Conservation (phyloP, 2,329 filamentous ascomycete genomes). For the Colletotrichum aenigma region DNA sequence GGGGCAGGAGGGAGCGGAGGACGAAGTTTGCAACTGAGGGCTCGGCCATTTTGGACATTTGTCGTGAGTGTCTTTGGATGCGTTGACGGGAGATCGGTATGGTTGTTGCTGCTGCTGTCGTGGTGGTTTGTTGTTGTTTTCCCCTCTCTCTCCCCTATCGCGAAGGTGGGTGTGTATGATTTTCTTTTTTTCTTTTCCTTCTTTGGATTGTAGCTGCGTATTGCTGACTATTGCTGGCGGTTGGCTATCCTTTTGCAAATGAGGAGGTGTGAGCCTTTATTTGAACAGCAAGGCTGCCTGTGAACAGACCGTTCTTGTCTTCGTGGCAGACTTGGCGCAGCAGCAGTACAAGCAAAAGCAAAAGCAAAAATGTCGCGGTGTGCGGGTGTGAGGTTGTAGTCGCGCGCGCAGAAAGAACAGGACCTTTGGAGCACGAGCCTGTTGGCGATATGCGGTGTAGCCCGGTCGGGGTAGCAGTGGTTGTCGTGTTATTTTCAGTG, state of each 20-base stretch:
- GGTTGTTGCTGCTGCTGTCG: neutral
- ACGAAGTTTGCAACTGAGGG: slow-evolving; percentile 33
- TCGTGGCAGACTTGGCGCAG: neutral
- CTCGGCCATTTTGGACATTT: slow-evolving; percentile 30
- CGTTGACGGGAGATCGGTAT: neutral
- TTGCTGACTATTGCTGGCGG: neutral
- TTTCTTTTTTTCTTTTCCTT: neutral
- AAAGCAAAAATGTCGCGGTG: neutral
- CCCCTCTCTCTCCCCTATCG: neutral
- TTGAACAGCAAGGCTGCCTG: neutral
- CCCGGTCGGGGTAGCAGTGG: neutral
- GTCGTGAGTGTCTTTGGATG: neutral
- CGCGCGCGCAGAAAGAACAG: neutral
- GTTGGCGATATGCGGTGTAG: neutral
- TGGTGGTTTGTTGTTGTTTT: neutral
- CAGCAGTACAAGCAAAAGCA: neutral
- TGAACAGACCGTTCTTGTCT: neutral
- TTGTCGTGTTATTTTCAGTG: neutral
- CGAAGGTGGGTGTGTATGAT: neutral
- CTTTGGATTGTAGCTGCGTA: neutral
- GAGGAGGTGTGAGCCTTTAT: neutral
- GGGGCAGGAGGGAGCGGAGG: slow-evolving; percentile 46
- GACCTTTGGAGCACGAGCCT: slow-evolving; percentile 1
- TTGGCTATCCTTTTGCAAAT: neutral
- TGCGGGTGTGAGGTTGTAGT: neutral